Evolutionary conservation across 2,329 filamentous ascomycete genomes (phyloP), one percentile per base, ranked within the genome.

Genomic region (Teratosphaeria nubilosa): DNA sequence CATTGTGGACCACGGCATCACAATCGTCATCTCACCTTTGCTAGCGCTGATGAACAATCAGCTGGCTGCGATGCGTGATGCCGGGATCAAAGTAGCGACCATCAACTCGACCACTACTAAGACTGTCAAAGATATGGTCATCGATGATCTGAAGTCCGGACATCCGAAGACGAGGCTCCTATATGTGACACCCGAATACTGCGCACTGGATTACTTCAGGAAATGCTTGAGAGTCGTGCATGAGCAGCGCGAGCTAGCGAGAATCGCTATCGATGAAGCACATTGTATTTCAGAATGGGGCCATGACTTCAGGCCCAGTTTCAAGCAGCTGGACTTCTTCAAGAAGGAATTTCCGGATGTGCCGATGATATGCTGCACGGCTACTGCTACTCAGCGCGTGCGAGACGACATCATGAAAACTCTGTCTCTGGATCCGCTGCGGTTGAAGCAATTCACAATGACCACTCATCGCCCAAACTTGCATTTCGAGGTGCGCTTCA

Each of bases 261-360:
- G 92, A 14, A 84, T 97, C 62, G 92, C 88, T 53, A 86, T 97
- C 58, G 92, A 97, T 69, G 92, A 97, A 75, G 92, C 92, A 1
- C 92, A 97, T 72, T 97, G 92, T 50, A 95, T 97, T 65, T 95
- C 90, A 25, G 91, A 96, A 84, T 96, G 92, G 92, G 92, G 92
- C 1, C 91, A 97, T 71, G 92, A 97, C 72, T 97, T 97, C 70
- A 87, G 92, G n/a, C 88, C 86, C 37, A 88, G 91, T 58, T 97
- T 96, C 74, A 91, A 94, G 69, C 83, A 87, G 22, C 80, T 97
- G 6, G 86, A 83, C 1, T 96, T 90, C 85, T 94, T 97, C 76
- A 86, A 88, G 65, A 80, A 84, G 54, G 85, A 85, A 5, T 91
- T 94, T 63, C 89, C 91, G 0, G 82, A 88, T 58, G 89, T 96